Conservation (phyloP, 352 stramenopile genomes). For the Phytophthora foliorum region DNA sequence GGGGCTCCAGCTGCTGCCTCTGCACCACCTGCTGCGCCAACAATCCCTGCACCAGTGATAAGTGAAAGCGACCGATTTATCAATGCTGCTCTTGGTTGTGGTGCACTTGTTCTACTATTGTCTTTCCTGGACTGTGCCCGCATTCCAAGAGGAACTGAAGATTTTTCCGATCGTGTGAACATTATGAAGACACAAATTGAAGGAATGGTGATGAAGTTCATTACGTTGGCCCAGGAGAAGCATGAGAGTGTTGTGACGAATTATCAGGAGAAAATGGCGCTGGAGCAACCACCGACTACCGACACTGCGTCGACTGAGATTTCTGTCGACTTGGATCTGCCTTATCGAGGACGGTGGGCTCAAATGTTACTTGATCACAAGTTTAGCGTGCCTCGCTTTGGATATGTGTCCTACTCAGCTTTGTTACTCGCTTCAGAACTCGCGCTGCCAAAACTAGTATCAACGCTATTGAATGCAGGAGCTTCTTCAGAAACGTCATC, state of each 20-base stretch:
- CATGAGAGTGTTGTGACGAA: constrained; percentile 17
- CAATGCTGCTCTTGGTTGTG: constrained; percentile 47
- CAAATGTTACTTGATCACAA: constrained; percentile 51
- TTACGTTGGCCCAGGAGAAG: constrained; percentile 37
- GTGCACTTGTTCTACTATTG: constrained; percentile 52
- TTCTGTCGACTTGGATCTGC: constrained; percentile 14
- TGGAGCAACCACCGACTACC: background rate
- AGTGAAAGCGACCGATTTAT: constrained; percentile 52
- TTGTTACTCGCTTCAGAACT: constrained; percentile 70
- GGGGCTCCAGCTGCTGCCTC: background rate
- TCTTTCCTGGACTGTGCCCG: constrained; percentile 54
- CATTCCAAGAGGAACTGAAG: constrained; percentile 1
- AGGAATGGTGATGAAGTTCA: constrained; percentile 42
- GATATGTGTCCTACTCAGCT: constrained; percentile 56
- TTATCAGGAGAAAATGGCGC: constrained; percentile 21
- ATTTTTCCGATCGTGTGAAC: constrained; percentile 7
- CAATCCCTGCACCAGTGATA: constrained; percentile 25
- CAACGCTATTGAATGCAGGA: constrained; percentile 52
- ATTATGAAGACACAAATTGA: constrained; percentile 33
- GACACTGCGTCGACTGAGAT: background rate
- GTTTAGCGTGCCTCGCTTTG: constrained; percentile 56
- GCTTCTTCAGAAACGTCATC: constrained; percentile 44
- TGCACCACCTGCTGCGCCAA: background rate
- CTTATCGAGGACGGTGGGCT: constrained; percentile 54
- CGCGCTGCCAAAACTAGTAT: constrained; percentile 35